Evolutionary conservation across 2,329 filamentous ascomycete species (phyloP), one percentile per base, ranked within the genome.

Genomic region (Colletotrichum agaves): DNA sequence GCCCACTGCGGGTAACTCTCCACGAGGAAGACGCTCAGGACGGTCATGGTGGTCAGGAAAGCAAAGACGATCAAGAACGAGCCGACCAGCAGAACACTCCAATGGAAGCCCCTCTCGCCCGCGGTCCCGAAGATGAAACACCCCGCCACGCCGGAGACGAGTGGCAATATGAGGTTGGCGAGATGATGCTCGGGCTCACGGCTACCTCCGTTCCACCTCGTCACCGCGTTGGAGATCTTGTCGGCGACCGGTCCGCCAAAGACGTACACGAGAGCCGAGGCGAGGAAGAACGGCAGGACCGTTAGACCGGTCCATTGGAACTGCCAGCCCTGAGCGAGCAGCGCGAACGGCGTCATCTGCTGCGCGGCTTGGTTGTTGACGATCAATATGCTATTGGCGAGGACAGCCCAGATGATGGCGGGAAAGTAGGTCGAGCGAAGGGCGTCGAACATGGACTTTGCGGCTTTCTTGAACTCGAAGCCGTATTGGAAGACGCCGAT

Each of bases 101-200:
- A 77, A 58, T 74, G 73, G 23, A 73, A 63, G 19, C 67, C 70
- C 46, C 69, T 52, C 64, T 75, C 71, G 11, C 74, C 73, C 2
- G 75, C 70, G 10, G 72, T 72, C 6, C 75, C 77, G 47, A 78
- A 79, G 39, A 78, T 41, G 53, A 79, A 75, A 31, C 71, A 71
- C 10, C 76, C 76, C 3, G 71, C 69, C 6, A 78, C 67, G 17
- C 74, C 76, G 1, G 71, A 49, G 12, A 72, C 21, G 15, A 78
- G 69, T 2, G 77, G 77, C 23, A 78, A 47, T 2, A 75, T 61
- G n/a, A 78, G 60, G 44, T 75, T 76, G 17, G 73, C 71, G 11
- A 78, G 74, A 47, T 75, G 75, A 55, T 76, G 74, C 69, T 79
- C 78, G 11, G 78, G 73, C 68, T 78, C 74, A 23, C 77, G 74